phyloP scores from a whole-genome alignment of 176 grass and related monocot genomes.

The Thalia dealbata region DNA sequence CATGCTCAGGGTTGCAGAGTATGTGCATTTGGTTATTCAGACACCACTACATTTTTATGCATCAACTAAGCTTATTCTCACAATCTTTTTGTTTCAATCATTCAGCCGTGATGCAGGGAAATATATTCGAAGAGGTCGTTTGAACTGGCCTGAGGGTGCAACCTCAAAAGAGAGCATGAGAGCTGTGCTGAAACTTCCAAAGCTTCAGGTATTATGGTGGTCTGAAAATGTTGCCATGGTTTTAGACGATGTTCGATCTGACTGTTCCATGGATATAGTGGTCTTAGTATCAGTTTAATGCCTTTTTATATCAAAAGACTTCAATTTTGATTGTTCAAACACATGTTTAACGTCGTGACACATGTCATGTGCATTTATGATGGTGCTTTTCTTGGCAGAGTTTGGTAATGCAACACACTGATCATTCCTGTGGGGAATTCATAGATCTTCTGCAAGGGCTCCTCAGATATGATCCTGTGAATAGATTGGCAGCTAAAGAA shows the following conservation, averaged over 20 bases:
- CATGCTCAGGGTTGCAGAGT: conserved; percentile 33
- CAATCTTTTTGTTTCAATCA: background rate
- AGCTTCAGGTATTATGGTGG: conserved; percentile 41
- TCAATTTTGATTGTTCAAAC: too few relatives aligned
- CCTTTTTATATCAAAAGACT: too few relatives aligned
- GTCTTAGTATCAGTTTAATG: too few relatives aligned
- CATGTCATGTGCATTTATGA: background rate
- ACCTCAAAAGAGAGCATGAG: conserved; percentile 71
- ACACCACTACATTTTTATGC: background rate
- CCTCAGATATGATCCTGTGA: conserved; percentile 54
- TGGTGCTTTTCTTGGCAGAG: conserved; percentile 29
- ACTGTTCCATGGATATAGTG: too few relatives aligned
- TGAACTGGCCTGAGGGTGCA: conserved; percentile 88
- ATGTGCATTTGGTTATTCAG: conserved; percentile 3
- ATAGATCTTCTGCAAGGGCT: conserved; percentile 65
- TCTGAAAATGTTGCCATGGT: too few relatives aligned
- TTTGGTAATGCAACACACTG: conserved; percentile 43
- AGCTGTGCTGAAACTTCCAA: conserved; percentile 58
- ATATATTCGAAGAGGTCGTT: conserved; percentile 62
- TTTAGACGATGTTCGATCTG: too few relatives aligned
- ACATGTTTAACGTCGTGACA: too few relatives aligned
- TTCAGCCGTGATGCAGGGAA: conserved; percentile 53
- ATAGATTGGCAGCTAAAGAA: conserved; percentile 43
- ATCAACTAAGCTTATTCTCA: background rate
- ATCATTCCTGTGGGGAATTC: conserved; percentile 51